Base-by-base conservation (phyloP, 345 rosid genomes). In the Aquilaria malaccensis region DNA sequence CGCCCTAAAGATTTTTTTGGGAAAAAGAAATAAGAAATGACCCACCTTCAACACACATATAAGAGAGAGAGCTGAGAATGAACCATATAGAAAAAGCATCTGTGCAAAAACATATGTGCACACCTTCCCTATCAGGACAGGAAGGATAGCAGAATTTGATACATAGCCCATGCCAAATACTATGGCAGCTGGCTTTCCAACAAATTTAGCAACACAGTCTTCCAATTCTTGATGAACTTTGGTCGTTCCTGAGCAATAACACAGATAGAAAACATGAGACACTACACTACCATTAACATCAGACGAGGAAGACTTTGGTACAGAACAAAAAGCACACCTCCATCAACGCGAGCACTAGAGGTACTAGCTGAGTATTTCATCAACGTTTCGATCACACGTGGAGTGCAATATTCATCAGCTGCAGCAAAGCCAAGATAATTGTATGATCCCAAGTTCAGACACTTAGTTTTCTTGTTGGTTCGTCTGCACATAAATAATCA, bases 401-500 rank as follows among this genome's bases (percentile, higher is more conserved):
- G 97, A 0, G 95, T 94, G 69, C 97, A 94, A 70, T 94, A 94
- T 66, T 94, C 99, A 83, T 94, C 99, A 5, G 84, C 77, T 11
- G 97, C 91, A 53, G 95, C 96, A 74, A 94, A 94, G 9, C 99
- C 99, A 65, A 94, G 96, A 75, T 94, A 94, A 61, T 94, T 94
- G 81, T 94, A 94, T 3, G 97, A 90, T 4, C 97, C 99, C 84
- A 94, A 70, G 74, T 94, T 94, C 52, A 94, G 94, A 63, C 99
- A 94, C 67, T 75, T 84, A 46, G n/a, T 84, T 51, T 69, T 56
- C 15, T 93, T 87, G 7, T 81, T 56, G 30, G 96, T 89, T 69
- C 97, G 87, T 70, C 98, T 89, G 86, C 80, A 70, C 2, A 10
- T 52, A 55, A 66, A 45, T 13, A 53, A 52, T 33, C 50, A 45